phyloP scores from a whole-genome alignment of 1,284 basidiomycete genomes.

The Ustilago lituana region DNA sequence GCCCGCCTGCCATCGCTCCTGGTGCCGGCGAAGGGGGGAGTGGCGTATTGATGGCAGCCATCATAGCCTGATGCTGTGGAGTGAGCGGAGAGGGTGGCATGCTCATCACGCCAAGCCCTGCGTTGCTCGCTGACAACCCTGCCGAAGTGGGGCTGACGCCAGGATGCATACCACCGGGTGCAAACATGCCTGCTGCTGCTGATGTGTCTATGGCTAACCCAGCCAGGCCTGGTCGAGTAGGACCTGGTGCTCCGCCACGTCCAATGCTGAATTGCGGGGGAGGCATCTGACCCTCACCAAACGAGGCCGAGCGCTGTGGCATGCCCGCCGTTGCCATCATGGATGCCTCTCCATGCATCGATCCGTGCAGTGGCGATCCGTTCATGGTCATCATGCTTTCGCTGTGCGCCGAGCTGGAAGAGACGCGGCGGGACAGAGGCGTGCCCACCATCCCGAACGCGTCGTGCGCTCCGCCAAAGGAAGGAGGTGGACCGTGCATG shows the following conservation, averaged over 20 bases:
- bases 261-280: slow-evolving; percentile 38
- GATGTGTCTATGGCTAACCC: slow-evolving; percentile 51
- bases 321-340: slow-evolving; percentile 30
- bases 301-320: slow-evolving; percentile 44
- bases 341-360: slow-evolving; percentile 29
- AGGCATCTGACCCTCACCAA: slow-evolving; percentile 47
- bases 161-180: slow-evolving; percentile 20
- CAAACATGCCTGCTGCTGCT: slow-evolving; percentile 33
- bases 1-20: slow-evolving; percentile 21
- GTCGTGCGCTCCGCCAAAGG: slow-evolving; percentile 14
- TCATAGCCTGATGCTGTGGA: slow-evolving; percentile 52
- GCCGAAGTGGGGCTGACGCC: slow-evolving; percentile 36
- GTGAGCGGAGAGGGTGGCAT: slow-evolving; percentile 44
- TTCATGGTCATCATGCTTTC: slow-evolving; percentile 43
- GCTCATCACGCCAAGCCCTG: slow-evolving; percentile 50
- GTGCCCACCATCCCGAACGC: slow-evolving; percentile 26
- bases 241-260: slow-evolving; percentile 3
- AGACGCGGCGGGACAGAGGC: slow-evolving; percentile 43
- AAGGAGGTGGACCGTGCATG: slow-evolving; percentile 11
- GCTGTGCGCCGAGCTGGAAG: slow-evolving; percentile 44
- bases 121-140: slow-evolving; percentile 38
- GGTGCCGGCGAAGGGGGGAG: slow-evolving; percentile 56
- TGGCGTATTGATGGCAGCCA: slow-evolving; percentile 58
- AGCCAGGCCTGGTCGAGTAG: slow-evolving; percentile 16
- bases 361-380: slow-evolving; percentile 37